Evolutionary conservation across 1,139 yeast species (phyloP).

Genomic region (Taphrina populina): DNA sequence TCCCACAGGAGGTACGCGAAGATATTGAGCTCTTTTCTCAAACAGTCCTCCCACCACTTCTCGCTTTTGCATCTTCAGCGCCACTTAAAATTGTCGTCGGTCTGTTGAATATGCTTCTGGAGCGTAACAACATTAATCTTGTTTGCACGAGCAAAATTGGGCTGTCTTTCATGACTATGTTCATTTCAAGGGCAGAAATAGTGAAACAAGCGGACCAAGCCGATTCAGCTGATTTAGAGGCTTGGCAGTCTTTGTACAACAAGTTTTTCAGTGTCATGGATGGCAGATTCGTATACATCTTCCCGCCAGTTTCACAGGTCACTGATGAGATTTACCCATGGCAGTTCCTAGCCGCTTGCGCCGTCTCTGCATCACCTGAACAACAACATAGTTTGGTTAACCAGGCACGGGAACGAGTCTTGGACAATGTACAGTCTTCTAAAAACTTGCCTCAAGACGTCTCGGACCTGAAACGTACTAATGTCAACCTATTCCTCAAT

Average conservation of each 20-base stretch:
- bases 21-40: conserved; percentile 77
- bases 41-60: conserved; percentile 80
- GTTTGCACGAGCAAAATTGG: conserved; percentile 84
- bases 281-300: conserved; percentile 71
- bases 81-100: conserved; percentile 79
- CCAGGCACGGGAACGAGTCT: conserved; percentile 87
- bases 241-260: conserved; percentile 83
- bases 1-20: conserved; percentile 51
- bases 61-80: conserved; percentile 80
- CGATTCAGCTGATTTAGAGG: conserved; percentile 53
- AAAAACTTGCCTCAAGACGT: conserved; percentile 60
- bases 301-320: conserved; percentile 54
- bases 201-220: conserved; percentile 73
- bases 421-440: conserved; percentile 82
- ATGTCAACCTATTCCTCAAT: conserved; percentile 86
- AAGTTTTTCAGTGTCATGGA: conserved; percentile 75
- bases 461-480: conserved; percentile 64
- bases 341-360: conserved; percentile 94
- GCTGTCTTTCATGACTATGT: conserved; percentile 77
- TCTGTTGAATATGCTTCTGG: conserved; percentile 70
- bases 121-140: conserved; percentile 66
- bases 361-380: conserved; percentile 85
- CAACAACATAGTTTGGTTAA: conserved; percentile 94
- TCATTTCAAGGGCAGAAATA: conserved; percentile 88
- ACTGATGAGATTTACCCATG: conserved; percentile 87